Conservation (phyloP, 768 basidiomycete species). For the Termitomyces sp. region DNA sequence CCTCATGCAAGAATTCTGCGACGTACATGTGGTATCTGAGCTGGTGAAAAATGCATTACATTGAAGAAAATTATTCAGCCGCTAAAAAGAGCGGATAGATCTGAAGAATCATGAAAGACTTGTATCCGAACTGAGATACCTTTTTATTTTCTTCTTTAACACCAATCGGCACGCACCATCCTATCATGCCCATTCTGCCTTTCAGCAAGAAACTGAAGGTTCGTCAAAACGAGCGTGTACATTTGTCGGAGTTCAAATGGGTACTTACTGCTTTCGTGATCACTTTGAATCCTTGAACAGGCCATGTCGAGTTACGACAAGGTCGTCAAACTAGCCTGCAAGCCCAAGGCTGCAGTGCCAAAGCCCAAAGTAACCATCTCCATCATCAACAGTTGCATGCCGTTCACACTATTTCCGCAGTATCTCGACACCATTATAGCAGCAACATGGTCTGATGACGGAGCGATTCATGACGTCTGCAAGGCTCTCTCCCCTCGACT, state of each 20-base stretch:
- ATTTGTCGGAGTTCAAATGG: conserved; percentile 15
- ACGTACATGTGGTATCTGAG: background rate
- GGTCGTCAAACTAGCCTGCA: conserved; percentile 93
- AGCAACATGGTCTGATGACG: conserved; percentile 95
- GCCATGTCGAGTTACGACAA: conserved; percentile 81
- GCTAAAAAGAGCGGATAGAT: background rate
- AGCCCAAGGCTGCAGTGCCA: conserved; percentile 93
- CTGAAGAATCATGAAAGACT: background rate
- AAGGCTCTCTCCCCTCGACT: conserved; percentile 80
- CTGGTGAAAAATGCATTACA: background rate
- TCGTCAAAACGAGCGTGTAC: conserved; percentile 2
- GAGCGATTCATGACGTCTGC: conserved; percentile 89
- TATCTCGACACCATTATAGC: conserved; percentile 96
- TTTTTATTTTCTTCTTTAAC: background rate
- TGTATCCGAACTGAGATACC: background rate
- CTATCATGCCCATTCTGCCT: background rate
- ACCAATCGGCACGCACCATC: background rate
- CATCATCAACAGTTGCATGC: conserved; percentile 1
- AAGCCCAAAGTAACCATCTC: conserved; percentile 74
- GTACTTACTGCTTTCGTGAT: conserved; percentile 12
- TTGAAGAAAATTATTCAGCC: conserved; percentile 7
- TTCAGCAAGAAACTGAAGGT: conserved; percentile 4
- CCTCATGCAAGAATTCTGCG: background rate
- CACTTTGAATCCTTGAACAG: conserved; percentile 10
- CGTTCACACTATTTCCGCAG: conserved; percentile 31